Conservation (phyloP, 192 early-diverging fungal species). For the Backusella mclennaniae region DNA sequence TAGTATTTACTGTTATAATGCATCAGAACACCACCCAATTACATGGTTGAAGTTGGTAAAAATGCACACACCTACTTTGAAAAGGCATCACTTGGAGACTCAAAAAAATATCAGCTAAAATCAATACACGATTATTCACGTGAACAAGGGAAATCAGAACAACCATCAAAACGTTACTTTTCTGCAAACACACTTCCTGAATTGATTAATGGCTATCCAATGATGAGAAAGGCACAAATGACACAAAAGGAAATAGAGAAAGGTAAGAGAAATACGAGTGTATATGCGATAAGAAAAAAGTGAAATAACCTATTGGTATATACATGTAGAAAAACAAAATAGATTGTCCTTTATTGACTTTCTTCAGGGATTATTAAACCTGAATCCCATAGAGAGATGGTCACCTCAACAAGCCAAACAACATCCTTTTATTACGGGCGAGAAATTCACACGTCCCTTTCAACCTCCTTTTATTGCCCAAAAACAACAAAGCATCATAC, state of each 20-base stretch:
- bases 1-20: background rate
- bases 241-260: conserved; percentile 69
- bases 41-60: conserved; percentile 95
- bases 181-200: conserved; percentile 81
- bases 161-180: conserved; percentile 93
- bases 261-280: conserved; percentile 40
- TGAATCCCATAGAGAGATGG: conserved; percentile 95
- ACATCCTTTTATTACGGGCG: conserved; percentile 95
- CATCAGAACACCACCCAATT: conserved; percentile 70
- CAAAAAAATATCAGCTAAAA: conserved; percentile 16
- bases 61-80: conserved; percentile 86
- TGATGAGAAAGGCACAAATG: conserved; percentile 61
- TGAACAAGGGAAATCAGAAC: conserved; percentile 79
- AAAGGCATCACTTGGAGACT: conserved; percentile 20
- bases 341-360: conserved; percentile 87
- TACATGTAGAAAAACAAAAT: conserved; percentile 58
- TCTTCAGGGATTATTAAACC: conserved; percentile 79
- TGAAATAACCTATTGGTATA: background rate
- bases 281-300: background rate
- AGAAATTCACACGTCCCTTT: conserved; percentile 70
- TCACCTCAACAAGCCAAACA: conserved; percentile 89
- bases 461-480: conserved; percentile 38
- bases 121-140: conserved; percentile 51
- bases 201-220: conserved; percentile 83
- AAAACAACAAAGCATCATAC: background rate